phyloP scores from a whole-genome alignment of 768 basidiomycete genomes.

The Imleria badia region DNA sequence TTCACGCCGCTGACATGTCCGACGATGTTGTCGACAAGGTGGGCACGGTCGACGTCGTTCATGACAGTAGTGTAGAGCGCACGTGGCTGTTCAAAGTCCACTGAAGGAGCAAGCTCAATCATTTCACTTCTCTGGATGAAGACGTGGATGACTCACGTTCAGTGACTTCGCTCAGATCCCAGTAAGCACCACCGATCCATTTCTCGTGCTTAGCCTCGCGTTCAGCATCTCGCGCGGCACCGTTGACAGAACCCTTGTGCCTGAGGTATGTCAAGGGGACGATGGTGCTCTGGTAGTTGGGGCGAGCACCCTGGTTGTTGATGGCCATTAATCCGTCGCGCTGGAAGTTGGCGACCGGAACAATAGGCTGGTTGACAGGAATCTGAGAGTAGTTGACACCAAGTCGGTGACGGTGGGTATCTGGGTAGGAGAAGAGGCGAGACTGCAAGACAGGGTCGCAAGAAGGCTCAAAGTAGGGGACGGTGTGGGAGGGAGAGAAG shows the following conservation, averaged over 20 bases:
- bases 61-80: constrained; percentile 68
- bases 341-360: constrained; percentile 86
- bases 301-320: constrained; percentile 78
- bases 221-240: constrained; percentile 37
- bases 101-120: constrained; percentile 33
- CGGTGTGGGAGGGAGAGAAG: constrained; percentile 83
- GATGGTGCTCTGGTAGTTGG: constrained; percentile 85
- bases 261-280: constrained; percentile 64
- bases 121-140: neutral
- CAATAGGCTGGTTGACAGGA: constrained; percentile 80
- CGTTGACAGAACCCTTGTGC: constrained; percentile 47
- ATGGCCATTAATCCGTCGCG: constrained; percentile 73
- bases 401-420: constrained; percentile 84
- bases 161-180: constrained; percentile 71
- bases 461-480: constrained; percentile 88
- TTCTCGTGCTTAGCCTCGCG: constrained; percentile 60
- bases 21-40: constrained; percentile 66
- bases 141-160: constrained; percentile 57
- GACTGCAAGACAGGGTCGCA: constrained; percentile 93
- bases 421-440: constrained; percentile 92
- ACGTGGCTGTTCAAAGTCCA: constrained; percentile 85
- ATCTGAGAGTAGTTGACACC: constrained; percentile 82
- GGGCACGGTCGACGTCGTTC: constrained; percentile 55
- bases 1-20: constrained; percentile 63
- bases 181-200: constrained; percentile 68